Percentiles rank a stretch among this genome's conserved stretches.
Conservation (phyloP, 2,329 filamentous ascomycete species). For the Emergomyces orientalis region DNA sequence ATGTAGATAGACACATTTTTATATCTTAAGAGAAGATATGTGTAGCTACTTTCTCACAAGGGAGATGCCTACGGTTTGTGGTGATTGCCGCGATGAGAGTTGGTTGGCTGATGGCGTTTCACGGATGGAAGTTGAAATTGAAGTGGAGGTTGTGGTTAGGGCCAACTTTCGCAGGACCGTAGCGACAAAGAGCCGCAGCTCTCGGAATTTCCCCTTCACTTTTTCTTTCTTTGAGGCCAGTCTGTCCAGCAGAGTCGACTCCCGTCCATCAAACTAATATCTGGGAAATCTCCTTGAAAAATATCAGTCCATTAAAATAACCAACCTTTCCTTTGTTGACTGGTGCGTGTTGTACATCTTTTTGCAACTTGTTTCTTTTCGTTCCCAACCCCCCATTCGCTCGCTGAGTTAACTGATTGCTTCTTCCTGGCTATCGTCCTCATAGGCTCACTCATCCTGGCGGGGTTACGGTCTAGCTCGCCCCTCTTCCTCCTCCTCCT, state of each 20-base stretch:
- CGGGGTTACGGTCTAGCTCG: constrained; percentile 3
- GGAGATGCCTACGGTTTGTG: neutral
- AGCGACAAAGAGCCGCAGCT: neutral
- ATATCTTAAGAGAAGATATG: neutral
- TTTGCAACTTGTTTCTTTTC: neutral
- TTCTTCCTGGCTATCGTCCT: neutral
- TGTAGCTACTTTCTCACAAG: neutral
- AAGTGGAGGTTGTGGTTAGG: neutral
- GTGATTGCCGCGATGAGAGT: neutral
- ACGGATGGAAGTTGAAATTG: neutral
- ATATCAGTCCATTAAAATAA: neutral
- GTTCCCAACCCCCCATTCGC: neutral
- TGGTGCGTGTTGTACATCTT: neutral
- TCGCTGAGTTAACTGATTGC: neutral
- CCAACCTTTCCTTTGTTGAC: neutral
- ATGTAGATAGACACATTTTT: neutral
- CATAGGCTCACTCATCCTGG: constrained; percentile 5
- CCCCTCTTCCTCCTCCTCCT: constrained; percentile 14
- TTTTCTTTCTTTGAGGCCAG: neutral
- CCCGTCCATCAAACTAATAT: neutral
- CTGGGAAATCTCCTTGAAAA: neutral
- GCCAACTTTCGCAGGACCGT: no score
- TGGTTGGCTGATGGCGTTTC: neutral
- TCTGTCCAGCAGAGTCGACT: neutral
- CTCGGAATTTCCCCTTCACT: neutral